phyloP scores from a whole-genome alignment of 306 rosid species.

The Arachis hypogaea region DNA sequence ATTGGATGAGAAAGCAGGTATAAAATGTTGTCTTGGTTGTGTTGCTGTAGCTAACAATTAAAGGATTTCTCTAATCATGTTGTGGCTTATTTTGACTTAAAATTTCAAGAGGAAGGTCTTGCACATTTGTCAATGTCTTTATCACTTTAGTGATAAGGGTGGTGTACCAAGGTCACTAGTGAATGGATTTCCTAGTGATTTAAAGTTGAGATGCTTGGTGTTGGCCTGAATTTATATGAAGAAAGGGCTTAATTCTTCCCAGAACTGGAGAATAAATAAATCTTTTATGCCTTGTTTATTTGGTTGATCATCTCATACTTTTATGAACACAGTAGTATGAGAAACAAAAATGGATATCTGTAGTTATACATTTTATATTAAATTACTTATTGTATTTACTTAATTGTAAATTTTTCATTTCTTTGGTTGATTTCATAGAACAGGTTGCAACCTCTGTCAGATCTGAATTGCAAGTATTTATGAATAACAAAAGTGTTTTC shows the following conservation, averaged over 20 bases:
- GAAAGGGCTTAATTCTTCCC: not conserved
- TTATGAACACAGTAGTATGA: not conserved
- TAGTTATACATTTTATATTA: constrained; percentile 19
- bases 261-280: not conserved
- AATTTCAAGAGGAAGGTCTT: constrained; percentile 11
- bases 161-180: not conserved
- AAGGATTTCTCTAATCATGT: constrained; percentile 2
- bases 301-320: not conserved
- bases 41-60: constrained; percentile 9
- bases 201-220: not conserved
- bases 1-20: constrained; percentile 98
- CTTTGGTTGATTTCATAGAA: constrained; percentile 11
- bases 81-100: constrained; percentile 19
- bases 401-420: constrained; percentile 7
- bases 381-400: not conserved
- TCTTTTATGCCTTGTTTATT: not conserved
- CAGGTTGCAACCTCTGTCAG: constrained; percentile 15
- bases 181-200: not conserved
- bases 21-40: constrained; percentile 21
- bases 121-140: constrained; percentile 21
- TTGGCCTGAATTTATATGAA: not conserved
- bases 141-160: not conserved
- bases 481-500: constrained; percentile 35
- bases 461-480: constrained; percentile 24
- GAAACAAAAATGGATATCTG: constrained; percentile 26